These are phyloP conservation scores for Sphaerulina vaccinii DNA, from an alignment of 2,329 filamentous ascomycete species.

Conservation along the genomic window DNA sequence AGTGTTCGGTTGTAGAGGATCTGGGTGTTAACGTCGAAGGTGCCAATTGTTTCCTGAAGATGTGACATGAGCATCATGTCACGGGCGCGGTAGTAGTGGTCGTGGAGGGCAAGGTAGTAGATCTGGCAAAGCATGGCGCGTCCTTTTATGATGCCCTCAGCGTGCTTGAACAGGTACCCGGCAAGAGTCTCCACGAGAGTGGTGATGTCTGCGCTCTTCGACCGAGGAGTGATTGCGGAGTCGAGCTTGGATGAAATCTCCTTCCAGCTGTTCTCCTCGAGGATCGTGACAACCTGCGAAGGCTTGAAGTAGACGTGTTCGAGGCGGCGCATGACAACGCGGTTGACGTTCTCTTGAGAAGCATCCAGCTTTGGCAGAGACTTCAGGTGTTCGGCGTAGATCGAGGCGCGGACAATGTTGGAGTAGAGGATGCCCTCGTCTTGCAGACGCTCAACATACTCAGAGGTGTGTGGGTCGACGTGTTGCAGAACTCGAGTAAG, in stretches of 20 bases:
- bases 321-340: slow-evolving; percentile 86
- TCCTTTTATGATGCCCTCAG: slow-evolving; percentile 92
- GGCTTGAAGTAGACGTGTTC: slow-evolving; percentile 99
- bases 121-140: slow-evolving; percentile 98
- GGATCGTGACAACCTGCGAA: slow-evolving; percentile 83
- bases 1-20: slow-evolving; percentile 98
- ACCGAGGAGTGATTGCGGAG: slow-evolving; percentile 77
- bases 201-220: slow-evolving; percentile 65
- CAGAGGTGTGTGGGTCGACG: slow-evolving; percentile 96
- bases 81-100: slow-evolving; percentile 95
- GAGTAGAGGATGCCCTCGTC: slow-evolving; percentile 91
- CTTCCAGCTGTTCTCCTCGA: slow-evolving; percentile 95
- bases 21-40: slow-evolving; percentile 94
- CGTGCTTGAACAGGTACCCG: slow-evolving; percentile 91
- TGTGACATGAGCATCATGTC: slow-evolving; percentile 99
- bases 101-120: slow-evolving; percentile 95
- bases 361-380: slow-evolving; percentile 69
- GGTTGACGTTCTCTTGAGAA: slow-evolving; percentile 84
- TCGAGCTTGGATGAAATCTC: slow-evolving; percentile 66
- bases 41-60: slow-evolving; percentile 92
- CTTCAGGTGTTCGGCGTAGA: slow-evolving; percentile 82
- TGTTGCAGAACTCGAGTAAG: slow-evolving; percentile 94
- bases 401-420: slow-evolving; percentile 80
- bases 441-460: slow-evolving; percentile 92
- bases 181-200: slow-evolving; percentile 82